phyloP scores from a whole-genome alignment of 1,284 basidiomycete genomes.

The Sporisorium exsertum region DNA sequence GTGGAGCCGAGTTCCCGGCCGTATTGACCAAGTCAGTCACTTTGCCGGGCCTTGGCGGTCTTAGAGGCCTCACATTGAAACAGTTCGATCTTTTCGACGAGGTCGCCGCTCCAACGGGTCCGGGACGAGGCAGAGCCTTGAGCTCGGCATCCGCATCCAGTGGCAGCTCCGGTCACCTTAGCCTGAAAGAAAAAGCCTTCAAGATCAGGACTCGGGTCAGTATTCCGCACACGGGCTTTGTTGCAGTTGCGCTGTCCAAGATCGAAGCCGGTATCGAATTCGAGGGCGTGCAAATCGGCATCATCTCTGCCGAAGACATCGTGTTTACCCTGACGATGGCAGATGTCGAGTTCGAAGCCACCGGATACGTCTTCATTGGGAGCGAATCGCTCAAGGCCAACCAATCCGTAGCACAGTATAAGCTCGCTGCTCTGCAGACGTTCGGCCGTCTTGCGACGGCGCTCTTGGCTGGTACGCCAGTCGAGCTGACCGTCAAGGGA shows the following conservation, averaged over 20 bases:
- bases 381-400: constrained; percentile 32
- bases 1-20: constrained; percentile 53
- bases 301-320: constrained; percentile 46
- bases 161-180: constrained; percentile 19
- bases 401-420: constrained; percentile 28
- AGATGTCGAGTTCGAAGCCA: constrained; percentile 41
- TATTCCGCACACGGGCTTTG: constrained; percentile 31
- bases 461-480: constrained; percentile 22
- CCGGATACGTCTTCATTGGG: constrained; percentile 43
- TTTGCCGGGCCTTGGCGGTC: constrained; percentile 53
- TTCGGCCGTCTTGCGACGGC: constrained; percentile 32
- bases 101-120: constrained; percentile 42
- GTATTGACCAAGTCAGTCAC: constrained; percentile 48
- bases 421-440: constrained; percentile 18
- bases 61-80: constrained; percentile 39
- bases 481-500: constrained; percentile 28
- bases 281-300: constrained; percentile 41
- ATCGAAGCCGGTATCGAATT: constrained; percentile 50
- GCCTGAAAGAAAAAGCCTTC: constrained; percentile 35
- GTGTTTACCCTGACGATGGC: constrained; percentile 34
- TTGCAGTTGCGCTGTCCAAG: constrained; percentile 41
- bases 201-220: constrained; percentile 35
- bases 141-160: constrained; percentile 42
- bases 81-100: constrained; percentile 57
- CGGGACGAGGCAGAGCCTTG: constrained; percentile 35